Conservation (phyloP, 805 yeast genomes). For the Sungouiozyma ichnusensis region DNA sequence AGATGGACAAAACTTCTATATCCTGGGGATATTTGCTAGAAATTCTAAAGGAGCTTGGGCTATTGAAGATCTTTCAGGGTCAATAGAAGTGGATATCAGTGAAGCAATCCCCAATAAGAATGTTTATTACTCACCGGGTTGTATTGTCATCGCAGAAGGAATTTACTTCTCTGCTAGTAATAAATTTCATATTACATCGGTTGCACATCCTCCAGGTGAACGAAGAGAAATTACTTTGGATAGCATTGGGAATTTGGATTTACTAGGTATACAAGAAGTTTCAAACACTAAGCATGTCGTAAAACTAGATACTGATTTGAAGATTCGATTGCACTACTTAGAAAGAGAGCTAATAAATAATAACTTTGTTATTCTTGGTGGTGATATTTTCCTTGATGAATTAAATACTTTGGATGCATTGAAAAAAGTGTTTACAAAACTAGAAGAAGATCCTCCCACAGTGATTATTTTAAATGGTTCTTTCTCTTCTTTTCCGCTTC, state of each 20-base stretch:
- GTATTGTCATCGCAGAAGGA: slow-evolving; percentile 76
- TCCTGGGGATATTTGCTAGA: slow-evolving; percentile 65
- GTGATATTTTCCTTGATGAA: slow-evolving; percentile 60
- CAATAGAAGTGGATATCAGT: slow-evolving; percentile 53
- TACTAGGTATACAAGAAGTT: slow-evolving; percentile 37
- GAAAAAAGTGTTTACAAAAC: slow-evolving; percentile 44
- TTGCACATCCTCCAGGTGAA: slow-evolving; percentile 88
- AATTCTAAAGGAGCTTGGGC: slow-evolving; percentile 59
- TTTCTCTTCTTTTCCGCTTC: slow-evolving; percentile 57
- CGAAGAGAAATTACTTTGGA: slow-evolving; percentile 54
- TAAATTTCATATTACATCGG: slow-evolving; percentile 61
- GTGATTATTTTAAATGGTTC: slow-evolving; percentile 78
- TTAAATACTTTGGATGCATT: slow-evolving; percentile 49
- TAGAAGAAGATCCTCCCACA: slow-evolving; percentile 46
- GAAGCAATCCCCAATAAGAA: slow-evolving; percentile 55
- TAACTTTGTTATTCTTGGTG: slow-evolving; percentile 56
- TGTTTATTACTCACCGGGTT: slow-evolving; percentile 62
- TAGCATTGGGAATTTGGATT: slow-evolving; percentile 70
- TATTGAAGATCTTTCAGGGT: slow-evolving; percentile 73
- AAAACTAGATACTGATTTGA: slow-evolving; percentile 52
- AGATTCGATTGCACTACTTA: slow-evolving; percentile 40
- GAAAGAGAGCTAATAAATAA: slow-evolving; percentile 43
- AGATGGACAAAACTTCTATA: slow-evolving; percentile 60
- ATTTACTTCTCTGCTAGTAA: slow-evolving; percentile 58
- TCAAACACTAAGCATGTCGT: slow-evolving; percentile 30